Evolutionary conservation across 139 green algal genomes (phyloP).

Genomic region (Closterium sp.): DNA sequence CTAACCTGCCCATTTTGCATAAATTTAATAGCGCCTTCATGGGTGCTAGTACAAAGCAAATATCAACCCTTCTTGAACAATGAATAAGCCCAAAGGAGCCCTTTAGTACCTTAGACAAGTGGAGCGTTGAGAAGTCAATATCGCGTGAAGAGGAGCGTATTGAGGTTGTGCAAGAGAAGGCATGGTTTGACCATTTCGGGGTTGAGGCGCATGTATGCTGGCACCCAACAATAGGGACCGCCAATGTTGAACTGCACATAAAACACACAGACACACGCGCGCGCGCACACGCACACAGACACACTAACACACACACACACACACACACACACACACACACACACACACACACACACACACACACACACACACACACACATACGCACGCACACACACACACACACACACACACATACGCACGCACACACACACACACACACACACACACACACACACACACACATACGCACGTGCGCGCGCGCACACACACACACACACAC

Average conservation of each 20-base stretch:
- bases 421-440: neutral
- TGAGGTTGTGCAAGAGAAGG: neutral
- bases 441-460: neutral
- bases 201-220: conserved; percentile 4
- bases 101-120: too few species aligned
- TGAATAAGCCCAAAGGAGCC: too few species aligned
- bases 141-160: neutral
- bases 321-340: neutral
- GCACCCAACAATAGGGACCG: conserved; percentile 23
- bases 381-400: neutral
- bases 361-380: neutral
- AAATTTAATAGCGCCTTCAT: too few species aligned
- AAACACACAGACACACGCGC: neutral
- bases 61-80: too few species aligned
- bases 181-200: neutral
- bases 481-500: neutral
- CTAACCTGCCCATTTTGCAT: too few species aligned
- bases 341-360: neutral
- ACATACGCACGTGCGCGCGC: neutral
- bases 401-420: neutral
- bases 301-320: neutral
- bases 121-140: too few species aligned
- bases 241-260: conserved; percentile 11
- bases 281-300: too few species aligned
- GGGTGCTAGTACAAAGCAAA: too few species aligned